Evolutionary conservation across 2,329 filamentous ascomycete species (phyloP), one percentile per base, ranked within the genome.

Genomic region (Cytospora paraplurivora): DNA sequence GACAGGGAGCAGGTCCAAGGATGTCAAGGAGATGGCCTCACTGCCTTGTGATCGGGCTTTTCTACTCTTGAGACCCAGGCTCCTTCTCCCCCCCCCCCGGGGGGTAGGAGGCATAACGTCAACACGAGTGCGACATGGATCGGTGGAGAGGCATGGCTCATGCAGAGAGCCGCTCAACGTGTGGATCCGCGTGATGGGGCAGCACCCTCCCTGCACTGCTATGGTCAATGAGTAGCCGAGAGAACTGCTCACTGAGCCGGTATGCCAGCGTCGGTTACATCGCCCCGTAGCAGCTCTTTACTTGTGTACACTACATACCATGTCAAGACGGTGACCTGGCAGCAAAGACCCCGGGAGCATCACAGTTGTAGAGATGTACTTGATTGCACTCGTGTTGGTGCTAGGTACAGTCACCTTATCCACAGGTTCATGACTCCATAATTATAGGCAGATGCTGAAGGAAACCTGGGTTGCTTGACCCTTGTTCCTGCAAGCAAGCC

Each of bases 141-240:
- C 32, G 51, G 32, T 32, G 27, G n/a, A 44, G 27, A 47, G 4
- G 35, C 35, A 52, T 60, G 35, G 44, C 35, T 41, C 15, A 60
- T 54, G 58, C 58, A n/a, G 47, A 47, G 32, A 54, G 27, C 37
- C 37, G 44, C 49, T 3, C 50, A 32, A 54, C 41, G 41, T 44
- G 37, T 53, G 50, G 58, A 17, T 33, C 50, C n/a, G 12, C 37
- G 19, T 21, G 19, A 35, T 19, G 21, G 41, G n/a, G 34, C 21
- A 5, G 47, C 56, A 52, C 47, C 8, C 37, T 53, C 37, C 34
- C 27, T 47, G 58, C 37, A 54, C 12, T 13, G 44, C 35, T 13
- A 33, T 27, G 37, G 44, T 59, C 12, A 33, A 44, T 44, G 38
- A 27, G 17, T 15, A 17, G 21, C 15, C n/a, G 12, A 44, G 7